phyloP scores from a whole-genome alignment of 1,139 yeast species.

The Yamadazyma diospyri region DNA sequence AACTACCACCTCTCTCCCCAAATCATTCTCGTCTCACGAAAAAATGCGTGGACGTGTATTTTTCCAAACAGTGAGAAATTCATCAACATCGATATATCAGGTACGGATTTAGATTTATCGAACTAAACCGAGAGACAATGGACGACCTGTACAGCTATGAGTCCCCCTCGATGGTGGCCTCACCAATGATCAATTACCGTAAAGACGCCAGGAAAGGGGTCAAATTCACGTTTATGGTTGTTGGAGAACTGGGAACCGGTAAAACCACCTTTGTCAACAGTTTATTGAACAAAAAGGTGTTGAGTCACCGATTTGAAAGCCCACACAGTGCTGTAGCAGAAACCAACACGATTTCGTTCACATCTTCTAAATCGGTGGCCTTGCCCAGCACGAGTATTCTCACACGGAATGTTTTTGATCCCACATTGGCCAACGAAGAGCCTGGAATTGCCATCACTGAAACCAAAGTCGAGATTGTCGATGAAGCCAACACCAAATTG shows the following conservation, averaged over 20 bases:
- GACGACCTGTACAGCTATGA: slow-evolving; percentile 25
- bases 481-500: slow-evolving; percentile 72
- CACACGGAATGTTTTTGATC: slow-evolving; percentile 41
- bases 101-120: too few species aligned
- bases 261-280: slow-evolving; percentile 84
- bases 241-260: slow-evolving; percentile 83
- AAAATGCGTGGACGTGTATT: too few species aligned
- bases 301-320: slow-evolving; percentile 54
- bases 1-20: too few species aligned
- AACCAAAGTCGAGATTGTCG: slow-evolving; percentile 65
- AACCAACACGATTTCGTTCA: slow-evolving; percentile 49
- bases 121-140: too few species aligned
- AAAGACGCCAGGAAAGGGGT: slow-evolving; percentile 83
- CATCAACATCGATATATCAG: too few species aligned
- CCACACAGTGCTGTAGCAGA: slow-evolving; percentile 25
- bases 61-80: too few species aligned
- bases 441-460: slow-evolving; percentile 66
- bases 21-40: too few species aligned
- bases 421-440: slow-evolving; percentile 47
- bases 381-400: slow-evolving; percentile 44
- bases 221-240: slow-evolving; percentile 80
- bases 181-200: slow-evolving; percentile 49
- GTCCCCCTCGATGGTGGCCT: slow-evolving; percentile 32
- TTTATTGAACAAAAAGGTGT: slow-evolving; percentile 56
- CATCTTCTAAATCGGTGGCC: slow-evolving; percentile 49